A percentile compares a stretch with the other conserved stretches of the same genome.
phyloP scores from a whole-genome alignment of 2,329 filamentous ascomycete species.

The Coniochaeta pulveracea region DNA sequence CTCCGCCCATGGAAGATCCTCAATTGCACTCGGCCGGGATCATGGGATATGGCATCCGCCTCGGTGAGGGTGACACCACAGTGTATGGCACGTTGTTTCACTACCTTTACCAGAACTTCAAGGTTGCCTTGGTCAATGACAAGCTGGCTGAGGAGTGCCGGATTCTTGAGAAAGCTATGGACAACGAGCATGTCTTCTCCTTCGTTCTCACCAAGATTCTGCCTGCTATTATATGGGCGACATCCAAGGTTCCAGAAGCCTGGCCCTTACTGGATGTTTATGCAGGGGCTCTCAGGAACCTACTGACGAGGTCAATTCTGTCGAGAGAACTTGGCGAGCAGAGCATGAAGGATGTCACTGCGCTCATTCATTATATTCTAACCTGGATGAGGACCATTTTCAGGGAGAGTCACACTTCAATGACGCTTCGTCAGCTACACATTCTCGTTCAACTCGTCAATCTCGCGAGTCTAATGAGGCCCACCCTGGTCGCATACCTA shows the following conservation, averaged over 20 bases:
- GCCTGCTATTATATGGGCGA: conserved; percentile 35
- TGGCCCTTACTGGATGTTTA: conserved; percentile 42
- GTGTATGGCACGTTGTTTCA: conserved; percentile 40
- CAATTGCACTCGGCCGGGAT: conserved; percentile 44
- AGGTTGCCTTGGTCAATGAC: conserved; percentile 37
- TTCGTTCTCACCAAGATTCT: conserved; percentile 43
- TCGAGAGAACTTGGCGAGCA: conserved; percentile 24
- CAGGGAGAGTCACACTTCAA: conserved; percentile 4
- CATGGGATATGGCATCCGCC: conserved; percentile 41
- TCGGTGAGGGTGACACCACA: conserved; percentile 38
- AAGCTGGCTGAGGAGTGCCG: conserved; percentile 32
- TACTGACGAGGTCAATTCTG: conserved; percentile 22
- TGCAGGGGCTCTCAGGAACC: conserved; percentile 25
- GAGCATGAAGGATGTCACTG: conserved; percentile 19
- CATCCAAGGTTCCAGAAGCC: conserved; percentile 20
- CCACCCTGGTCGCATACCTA: conserved; percentile 9
- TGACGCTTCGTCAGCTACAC: conserved; percentile 13
- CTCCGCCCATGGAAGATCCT: conserved; percentile 42
- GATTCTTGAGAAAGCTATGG: conserved; percentile 37
- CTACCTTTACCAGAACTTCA: conserved; percentile 46
- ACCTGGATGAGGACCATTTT: conserved; percentile 10
- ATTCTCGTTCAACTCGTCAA: conserved; percentile 12
- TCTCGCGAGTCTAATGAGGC: conserved; percentile 10
- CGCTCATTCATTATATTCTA: conserved; percentile 18
- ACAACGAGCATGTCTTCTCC: conserved; percentile 26